A percentile compares a stretch with the other conserved stretches of the same genome.
phyloP scores from a whole-genome alignment of 1,284 basidiomycete genomes.

The Papiliotrema nemorosa region DNA sequence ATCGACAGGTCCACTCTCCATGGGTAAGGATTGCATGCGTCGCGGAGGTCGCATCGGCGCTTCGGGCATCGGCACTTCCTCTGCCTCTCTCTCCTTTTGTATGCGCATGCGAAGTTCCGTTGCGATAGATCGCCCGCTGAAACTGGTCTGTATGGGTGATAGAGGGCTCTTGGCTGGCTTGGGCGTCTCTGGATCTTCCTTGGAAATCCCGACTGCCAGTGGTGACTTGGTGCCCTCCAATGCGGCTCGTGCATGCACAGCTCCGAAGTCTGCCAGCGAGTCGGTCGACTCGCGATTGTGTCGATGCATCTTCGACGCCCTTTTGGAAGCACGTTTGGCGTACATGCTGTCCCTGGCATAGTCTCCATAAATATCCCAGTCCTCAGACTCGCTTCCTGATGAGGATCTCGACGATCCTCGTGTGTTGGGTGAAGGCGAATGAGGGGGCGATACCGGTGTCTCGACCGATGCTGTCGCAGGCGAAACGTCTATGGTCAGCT shows the following conservation, averaged over 20 bases:
- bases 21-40: no score
- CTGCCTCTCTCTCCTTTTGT: constrained; percentile 19
- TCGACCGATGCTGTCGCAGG: constrained; percentile 13
- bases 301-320: constrained; percentile 10
- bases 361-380: constrained; percentile 43
- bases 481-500: constrained; percentile 9
- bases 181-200: constrained; percentile 8
- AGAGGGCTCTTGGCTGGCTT: not conserved
- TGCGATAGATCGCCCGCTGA: constrained; percentile 15
- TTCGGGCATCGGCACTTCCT: not conserved
- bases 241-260: constrained; percentile 7
- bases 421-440: not conserved
- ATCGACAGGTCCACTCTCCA: no score
- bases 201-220: not conserved
- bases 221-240: constrained; percentile 6
- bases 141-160: constrained; percentile 1
- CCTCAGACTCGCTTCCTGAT: constrained; percentile 9
- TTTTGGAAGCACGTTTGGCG: constrained; percentile 16
- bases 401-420: no score
- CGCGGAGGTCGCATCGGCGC: not conserved
- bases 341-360: constrained; percentile 43
- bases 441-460: constrained; percentile 1
- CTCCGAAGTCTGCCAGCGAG: constrained; percentile 1
- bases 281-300: not conserved
- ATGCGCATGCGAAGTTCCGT: constrained; percentile 22